A percentile compares a stretch with the other conserved stretches of the same genome.
Conservation (phyloP, 768 basidiomycete species). For the Mycena vulgaris region DNA sequence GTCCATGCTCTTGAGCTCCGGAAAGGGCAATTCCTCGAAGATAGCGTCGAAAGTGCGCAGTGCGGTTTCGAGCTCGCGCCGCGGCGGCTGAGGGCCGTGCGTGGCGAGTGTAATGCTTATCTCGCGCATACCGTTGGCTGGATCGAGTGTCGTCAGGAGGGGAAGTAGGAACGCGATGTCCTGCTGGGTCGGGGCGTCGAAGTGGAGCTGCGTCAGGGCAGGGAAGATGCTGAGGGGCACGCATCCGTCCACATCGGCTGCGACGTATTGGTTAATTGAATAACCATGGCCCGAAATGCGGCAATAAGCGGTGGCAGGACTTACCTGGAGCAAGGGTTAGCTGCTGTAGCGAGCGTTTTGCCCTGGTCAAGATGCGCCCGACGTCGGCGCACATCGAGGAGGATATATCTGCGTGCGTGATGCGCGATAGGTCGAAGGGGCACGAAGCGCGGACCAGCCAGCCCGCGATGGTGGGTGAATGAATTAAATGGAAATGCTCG, state of each 20-base stretch:
- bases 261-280: no score
- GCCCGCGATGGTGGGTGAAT: neutral
- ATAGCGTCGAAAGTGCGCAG: constrained; percentile 1
- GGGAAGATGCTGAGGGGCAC: no score
- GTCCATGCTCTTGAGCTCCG: neutral
- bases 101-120: neutral
- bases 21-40: neutral
- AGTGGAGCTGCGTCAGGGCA: no score
- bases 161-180: no score
- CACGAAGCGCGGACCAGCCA: neutral
- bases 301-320: no score
- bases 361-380: neutral
- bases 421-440: neutral
- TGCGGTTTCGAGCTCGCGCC: neutral
- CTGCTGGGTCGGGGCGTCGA: no score
- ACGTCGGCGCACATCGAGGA: constrained; percentile 8
- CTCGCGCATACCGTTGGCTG: no score
- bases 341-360: neutral
- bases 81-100: neutral
- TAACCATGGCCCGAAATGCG: no score
- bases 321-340: neutral
- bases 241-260: no score
- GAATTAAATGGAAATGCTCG: neutral
- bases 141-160: no score
- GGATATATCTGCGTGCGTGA: constrained; percentile 2